These are phyloP conservation scores for Diplodia mutila DNA, from an alignment of 2,329 filamentous ascomycete species.

Conservation along the genomic window DNA sequence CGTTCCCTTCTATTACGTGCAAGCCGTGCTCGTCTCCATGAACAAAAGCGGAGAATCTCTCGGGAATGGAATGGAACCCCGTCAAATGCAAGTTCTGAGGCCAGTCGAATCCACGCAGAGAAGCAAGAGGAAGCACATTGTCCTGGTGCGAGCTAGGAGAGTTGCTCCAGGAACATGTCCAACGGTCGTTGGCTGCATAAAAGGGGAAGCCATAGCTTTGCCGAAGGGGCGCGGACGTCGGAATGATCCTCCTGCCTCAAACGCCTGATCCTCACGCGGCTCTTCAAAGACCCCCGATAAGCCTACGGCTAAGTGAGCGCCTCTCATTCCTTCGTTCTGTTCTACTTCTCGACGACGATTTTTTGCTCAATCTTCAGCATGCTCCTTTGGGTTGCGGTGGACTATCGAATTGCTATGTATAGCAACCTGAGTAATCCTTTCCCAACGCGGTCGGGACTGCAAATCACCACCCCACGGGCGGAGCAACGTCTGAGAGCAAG, in stretches of 20 bases:
- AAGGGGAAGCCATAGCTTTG: neutral
- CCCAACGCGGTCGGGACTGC: neutral
- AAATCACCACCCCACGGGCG: constrained; percentile 11
- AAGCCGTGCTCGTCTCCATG: neutral
- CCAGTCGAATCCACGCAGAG: neutral
- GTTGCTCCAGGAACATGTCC: neutral
- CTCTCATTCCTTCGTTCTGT: neutral
- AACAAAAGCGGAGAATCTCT: neutral
- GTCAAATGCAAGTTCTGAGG: neutral
- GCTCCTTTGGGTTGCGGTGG: neutral
- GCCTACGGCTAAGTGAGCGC: neutral
- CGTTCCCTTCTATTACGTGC: neutral
- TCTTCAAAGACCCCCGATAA: neutral
- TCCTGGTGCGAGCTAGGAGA: neutral
- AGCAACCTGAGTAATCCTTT: neutral
- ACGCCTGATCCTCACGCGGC: neutral
- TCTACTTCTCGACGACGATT: neutral
- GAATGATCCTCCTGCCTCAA: neutral
- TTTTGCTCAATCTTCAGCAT: neutral
- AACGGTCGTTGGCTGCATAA: neutral
- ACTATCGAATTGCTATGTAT: constrained; percentile 18
- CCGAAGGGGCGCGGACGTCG: neutral
- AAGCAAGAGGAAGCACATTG: neutral
- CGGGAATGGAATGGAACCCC: neutral
- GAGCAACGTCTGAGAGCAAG: neutral